Base-by-base conservation (phyloP, 2,329 filamentous ascomycete species). In the Cordyceps cicadae region DNA sequence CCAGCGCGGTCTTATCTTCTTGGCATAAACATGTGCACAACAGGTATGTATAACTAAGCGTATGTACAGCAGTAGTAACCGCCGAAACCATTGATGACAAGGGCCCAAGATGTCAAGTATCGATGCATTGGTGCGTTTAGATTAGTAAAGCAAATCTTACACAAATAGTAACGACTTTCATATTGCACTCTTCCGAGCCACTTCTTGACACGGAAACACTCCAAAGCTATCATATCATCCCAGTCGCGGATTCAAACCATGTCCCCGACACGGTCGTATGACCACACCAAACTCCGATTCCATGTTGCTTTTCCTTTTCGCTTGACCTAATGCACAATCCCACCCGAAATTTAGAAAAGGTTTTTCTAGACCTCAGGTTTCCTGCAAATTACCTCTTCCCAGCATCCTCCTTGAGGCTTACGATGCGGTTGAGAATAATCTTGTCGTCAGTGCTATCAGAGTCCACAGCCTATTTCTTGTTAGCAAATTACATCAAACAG, bases 361-460 rank as follows among this genome's bases (percentile, higher is more conserved):
- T 17, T 15, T 32, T 49, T 3, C 5, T 12, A 43, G 39, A 9
- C 7, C n/a, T 9, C 43, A 15, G 17, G 4, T 17, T 34, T 12
- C 24, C 41, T 37, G 24, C 21, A 54, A 17, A 54, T 61, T 34
- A 59, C 39, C 62, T 66, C 80, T 92, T 92, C 60, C 85, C 85
- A n/a, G 83, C 77, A 70, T 95, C 90, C 75, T 96, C 92, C 78
- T 96, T 96, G 69, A 97, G 75, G 53, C 88, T 90, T 24, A 97
- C 92, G 69, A 97, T 97, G 56, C 91, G 83, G 76, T 97, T 97
- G 34, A 97, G 76, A 53, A 97, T 84, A 65, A 96, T 79, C 72
- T 87, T 90, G n/a, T 90, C 89, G 37, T 85, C 83, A 0, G 85
- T 88, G 62, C 86, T 89, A 68, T 96, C 91, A 54, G 82, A 84